Conservation (phyloP, 495 filamentous ascomycete species). For the Penicillium lagena region DNA sequence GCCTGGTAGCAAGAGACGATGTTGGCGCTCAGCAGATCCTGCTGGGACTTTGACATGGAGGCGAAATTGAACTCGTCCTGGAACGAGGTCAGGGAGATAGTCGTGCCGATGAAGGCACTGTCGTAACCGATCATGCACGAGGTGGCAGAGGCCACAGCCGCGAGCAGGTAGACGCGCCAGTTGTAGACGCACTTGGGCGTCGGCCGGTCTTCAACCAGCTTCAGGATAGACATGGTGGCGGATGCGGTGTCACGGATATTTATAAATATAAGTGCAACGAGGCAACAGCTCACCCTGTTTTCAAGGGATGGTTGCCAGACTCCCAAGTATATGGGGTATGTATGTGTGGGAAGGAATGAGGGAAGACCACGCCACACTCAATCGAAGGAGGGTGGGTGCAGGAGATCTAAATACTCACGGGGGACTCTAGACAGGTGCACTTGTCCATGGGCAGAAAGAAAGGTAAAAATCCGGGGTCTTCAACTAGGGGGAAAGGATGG, state of each 20-base stretch:
- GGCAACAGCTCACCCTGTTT: neutral
- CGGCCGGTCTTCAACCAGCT: constrained; percentile 60
- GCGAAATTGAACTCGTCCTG: constrained; percentile 52
- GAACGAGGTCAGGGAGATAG: constrained; percentile 60
- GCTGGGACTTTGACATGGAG: constrained; percentile 23
- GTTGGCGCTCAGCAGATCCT: constrained; percentile 52
- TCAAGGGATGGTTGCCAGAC: too few relatives aligned
- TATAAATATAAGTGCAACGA: neutral
- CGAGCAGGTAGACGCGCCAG: constrained; percentile 63
- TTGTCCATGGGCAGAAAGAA: constrained; percentile 3
- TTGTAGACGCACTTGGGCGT: constrained; percentile 69
- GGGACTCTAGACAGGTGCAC: constrained; percentile 8
- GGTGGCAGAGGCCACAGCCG: constrained; percentile 63
- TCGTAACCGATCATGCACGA: constrained; percentile 74
- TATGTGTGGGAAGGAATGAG: constrained; percentile 1
- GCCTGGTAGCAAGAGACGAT: constrained; percentile 66
- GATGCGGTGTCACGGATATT: too few relatives aligned
- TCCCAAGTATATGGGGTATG: neutral
- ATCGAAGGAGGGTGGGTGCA: constrained; percentile 2
- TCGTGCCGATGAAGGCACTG: constrained; percentile 67
- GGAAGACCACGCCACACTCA: constrained; percentile 1
- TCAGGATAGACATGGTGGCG: constrained; percentile 51
- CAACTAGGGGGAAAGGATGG: constrained; percentile 7
- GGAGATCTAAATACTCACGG: constrained; percentile 18
- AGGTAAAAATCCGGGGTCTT: constrained; percentile 15